Base-by-base conservation (phyloP, 805 yeast genomes). In the Pichia paraexigua region DNA sequence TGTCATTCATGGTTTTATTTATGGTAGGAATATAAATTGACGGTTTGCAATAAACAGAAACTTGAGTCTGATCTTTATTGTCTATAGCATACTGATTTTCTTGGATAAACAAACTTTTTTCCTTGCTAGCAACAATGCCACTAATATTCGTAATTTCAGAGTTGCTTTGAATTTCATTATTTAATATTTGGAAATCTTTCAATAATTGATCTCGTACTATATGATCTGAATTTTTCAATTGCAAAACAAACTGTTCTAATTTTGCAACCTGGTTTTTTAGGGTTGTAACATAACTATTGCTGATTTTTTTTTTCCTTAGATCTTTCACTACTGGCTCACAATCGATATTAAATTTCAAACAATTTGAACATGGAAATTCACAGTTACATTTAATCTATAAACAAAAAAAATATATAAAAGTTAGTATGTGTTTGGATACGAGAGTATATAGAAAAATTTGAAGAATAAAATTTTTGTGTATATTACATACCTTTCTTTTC, bases 351-450 rank as follows among this genome's bases (percentile, higher is more conserved):
- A 17, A 35, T 22, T 49, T 45, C 13, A 49, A 17, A 24, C 52
- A 49, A 37, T 49, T 49, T 25, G 52, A 49, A 37, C 52, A 49
- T 17, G 52, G 52, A 12, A 15, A 18, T 9, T 49, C 45, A 25
- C 22, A 32, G 22, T 45, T 30, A 37, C 52, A 49, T 46, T 49
- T 49, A 10, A 39, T 48, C 47, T 35, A 35, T 17, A 2, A n/a
- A n/a, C n/a, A n/a, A n/a, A n/a, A n/a, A n/a, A 35, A n/a, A 35
- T 32, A 13, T 32, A 32, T 3, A 17, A 30, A 12, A 3, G 35
- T 12, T n/a, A 35, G 39, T 17, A 35, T 35, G 3, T 35, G 18
- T n/a, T n/a, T n/a, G n/a, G n/a, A n/a, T n/a, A n/a, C n/a, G n/a
- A n/a, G n/a, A n/a, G n/a, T n/a, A n/a, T n/a, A n/a, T n/a, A 5